Base-by-base conservation (phyloP, 257 asterid genomes). In the Cruciata laevipes region DNA sequence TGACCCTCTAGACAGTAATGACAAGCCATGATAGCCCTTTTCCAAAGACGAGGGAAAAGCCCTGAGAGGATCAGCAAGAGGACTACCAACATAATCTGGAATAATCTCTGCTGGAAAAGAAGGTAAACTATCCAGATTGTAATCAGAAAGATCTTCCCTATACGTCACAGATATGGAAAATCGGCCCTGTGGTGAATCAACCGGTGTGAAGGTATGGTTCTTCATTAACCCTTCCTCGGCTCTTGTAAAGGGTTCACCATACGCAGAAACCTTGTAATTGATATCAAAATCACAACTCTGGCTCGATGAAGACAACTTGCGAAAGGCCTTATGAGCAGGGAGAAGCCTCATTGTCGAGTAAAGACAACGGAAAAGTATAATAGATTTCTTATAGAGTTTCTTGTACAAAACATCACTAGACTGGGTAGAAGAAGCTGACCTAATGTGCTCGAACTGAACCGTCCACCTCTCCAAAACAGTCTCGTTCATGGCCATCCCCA, bases 61-160 rank as follows among this genome's bases (percentile, higher is more conserved):
- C 81, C 95, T 82, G 80, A 89, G 73, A 37, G 95, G 95, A 63
- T 87, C 91, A 20, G 95, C 77, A 47, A 89, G 89, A 64, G 96
- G 99, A 80, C 97, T 94, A 32, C 99, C 99, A 23, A 94, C 99
- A 76, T 94, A 94, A 77, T 94, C 95, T 21, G 86, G 52, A 65
- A 94, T 94, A 61, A 94, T 94, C 83, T 86, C 89, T 3, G 95
- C 82, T 31, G 97, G 96, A 66, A 87, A 88, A 7, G 89, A 81
- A 47, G 92, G 76, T 61, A 76, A 72, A 63, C 87, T 65, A 67
- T 94, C 97, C 11, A 90, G 85, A 68, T 84, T 88, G 74, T 86
- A 87, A 74, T 84, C 84, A 8, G 96, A 83, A 55, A 94, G 74
- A 77, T 87, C 86, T 78, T 85, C 87, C 63, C 87, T 95, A 75